phyloP scores from a whole-genome alignment of 2,329 filamentous ascomycete species.

The Phaeosphaeriaceae sp. region DNA sequence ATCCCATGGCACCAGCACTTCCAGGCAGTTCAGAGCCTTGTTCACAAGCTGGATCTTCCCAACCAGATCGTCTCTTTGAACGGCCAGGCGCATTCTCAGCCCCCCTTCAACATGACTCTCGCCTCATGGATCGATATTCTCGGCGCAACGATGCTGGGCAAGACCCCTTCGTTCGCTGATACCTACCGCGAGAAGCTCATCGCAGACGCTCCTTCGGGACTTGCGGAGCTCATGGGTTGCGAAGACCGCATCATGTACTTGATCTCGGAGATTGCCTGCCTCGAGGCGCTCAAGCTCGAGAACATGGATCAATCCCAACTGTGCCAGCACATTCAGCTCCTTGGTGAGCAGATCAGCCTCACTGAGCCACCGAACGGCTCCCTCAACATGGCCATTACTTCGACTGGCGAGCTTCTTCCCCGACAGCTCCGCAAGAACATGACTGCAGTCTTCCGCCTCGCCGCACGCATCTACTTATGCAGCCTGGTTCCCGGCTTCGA shows the following conservation, averaged over 20 bases:
- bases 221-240: conserved; percentile 95
- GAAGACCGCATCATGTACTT: conserved; percentile 98
- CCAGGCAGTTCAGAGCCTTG: conserved; percentile 84
- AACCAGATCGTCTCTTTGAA: conserved; percentile 66
- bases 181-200: conserved; percentile 96
- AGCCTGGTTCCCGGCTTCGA: conserved; percentile 89
- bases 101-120: conserved; percentile 94
- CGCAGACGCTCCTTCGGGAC: conserved; percentile 68
- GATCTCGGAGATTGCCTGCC: conserved; percentile 95
- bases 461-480: conserved; percentile 96
- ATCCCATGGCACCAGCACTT: conserved; percentile 98
- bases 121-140: conserved; percentile 97
- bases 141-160: conserved; percentile 88
- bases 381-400: conserved; percentile 60
- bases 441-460: conserved; percentile 87
- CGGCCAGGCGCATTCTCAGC: conserved; percentile 65
- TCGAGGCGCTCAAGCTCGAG: conserved; percentile 83
- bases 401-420: conserved; percentile 77
- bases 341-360: conserved; percentile 83
- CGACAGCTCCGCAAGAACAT: conserved; percentile 88
- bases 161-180: conserved; percentile 86
- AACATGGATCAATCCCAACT: conserved; percentile 83
- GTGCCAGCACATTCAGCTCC: conserved; percentile 86
- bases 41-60: conserved; percentile 83
- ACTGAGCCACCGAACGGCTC: conserved; percentile 68